phyloP scores from a whole-genome alignment of 306 rosid species.

The Dalbergia cultrata region DNA sequence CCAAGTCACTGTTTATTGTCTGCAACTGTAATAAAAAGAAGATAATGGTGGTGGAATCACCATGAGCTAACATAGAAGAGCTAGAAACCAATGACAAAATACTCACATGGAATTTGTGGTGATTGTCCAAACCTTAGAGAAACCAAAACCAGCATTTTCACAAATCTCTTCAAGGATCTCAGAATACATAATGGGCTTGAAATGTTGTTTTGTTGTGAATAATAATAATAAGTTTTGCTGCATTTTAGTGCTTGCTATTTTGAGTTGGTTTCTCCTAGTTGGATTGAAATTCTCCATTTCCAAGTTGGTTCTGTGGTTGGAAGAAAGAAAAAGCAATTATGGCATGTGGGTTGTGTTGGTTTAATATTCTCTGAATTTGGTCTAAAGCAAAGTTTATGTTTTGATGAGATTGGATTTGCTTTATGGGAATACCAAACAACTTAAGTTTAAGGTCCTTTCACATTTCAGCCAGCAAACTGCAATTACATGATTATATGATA shows the following conservation, averaged over 20 bases:
- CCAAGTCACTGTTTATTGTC: constrained; percentile 45
- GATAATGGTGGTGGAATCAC: constrained; percentile 57
- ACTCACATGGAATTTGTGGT: constrained; percentile 64
- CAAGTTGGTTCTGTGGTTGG: constrained; percentile 43
- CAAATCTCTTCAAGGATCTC: constrained; percentile 96
- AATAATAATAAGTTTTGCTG: constrained; percentile 45
- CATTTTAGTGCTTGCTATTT: constrained; percentile 54
- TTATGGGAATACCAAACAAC: constrained; percentile 58
- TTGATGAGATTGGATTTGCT: constrained; percentile 45
- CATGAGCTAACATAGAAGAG: constrained; percentile 43
- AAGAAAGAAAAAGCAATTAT: constrained; percentile 41
- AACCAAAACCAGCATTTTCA: constrained; percentile 54
- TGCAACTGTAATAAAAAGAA: constrained; percentile 35
- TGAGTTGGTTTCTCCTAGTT: constrained; percentile 52
- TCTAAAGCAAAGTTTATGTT: constrained; percentile 46
- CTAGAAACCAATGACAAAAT: constrained; percentile 33
- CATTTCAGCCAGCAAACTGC: constrained; percentile 25
- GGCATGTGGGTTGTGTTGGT: constrained; percentile 59
- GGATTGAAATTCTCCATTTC: constrained; percentile 57
- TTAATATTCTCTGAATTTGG: constrained; percentile 44
- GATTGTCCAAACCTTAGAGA: constrained; percentile 53
- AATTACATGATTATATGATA: constrained; percentile 8
- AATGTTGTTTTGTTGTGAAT: constrained; percentile 50
- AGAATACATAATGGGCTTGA: constrained; percentile 53
- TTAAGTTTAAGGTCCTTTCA: constrained; percentile 12